Conservation (phyloP, 192 early-diverging fungal species). For the Cladochytrium replicatum region DNA sequence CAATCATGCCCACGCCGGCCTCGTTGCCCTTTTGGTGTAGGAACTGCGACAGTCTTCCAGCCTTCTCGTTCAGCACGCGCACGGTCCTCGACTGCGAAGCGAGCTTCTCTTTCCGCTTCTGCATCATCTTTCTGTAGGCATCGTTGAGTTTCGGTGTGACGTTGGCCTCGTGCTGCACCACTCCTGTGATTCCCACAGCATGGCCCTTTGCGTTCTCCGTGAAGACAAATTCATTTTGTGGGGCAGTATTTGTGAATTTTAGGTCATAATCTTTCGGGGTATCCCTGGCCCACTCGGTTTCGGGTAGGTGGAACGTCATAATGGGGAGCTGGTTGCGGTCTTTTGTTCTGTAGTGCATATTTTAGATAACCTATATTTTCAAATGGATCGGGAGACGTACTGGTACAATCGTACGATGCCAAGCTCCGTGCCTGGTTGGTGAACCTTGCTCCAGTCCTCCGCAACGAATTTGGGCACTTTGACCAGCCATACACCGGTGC, state of each 20-base stretch:
- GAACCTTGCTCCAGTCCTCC: slow-evolving; percentile 59
- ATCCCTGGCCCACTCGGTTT: slow-evolving; percentile 42
- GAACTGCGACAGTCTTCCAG: too few relatives aligned
- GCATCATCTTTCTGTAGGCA: slow-evolving; percentile 13
- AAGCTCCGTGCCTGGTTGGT: slow-evolving; percentile 54
- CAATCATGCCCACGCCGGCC: not conserved
- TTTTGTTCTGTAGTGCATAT: slow-evolving; percentile 1
- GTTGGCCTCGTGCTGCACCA: slow-evolving; percentile 29
- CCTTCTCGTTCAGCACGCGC: too few relatives aligned
- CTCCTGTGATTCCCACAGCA: slow-evolving; percentile 20
- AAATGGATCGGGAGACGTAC: slow-evolving; percentile 8
- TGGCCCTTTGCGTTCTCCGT: slow-evolving; percentile 46
- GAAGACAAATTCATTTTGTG: slow-evolving; percentile 71
- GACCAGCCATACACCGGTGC: slow-evolving; percentile 82
- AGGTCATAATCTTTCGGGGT: slow-evolving; percentile 81
- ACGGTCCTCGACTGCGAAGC: too few relatives aligned
- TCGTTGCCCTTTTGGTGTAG: too few relatives aligned
- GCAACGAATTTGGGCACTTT: slow-evolving; percentile 88
- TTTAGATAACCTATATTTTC: slow-evolving; percentile 10
- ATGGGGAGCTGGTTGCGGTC: not conserved
- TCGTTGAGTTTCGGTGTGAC: slow-evolving; percentile 30
- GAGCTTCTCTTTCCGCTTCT: not conserved
- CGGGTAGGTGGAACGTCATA: slow-evolving; percentile 54
- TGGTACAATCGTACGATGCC: slow-evolving; percentile 72
- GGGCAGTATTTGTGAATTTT: slow-evolving; percentile 53